Evolutionary conservation across 2,329 filamentous ascomycete genomes (phyloP), one percentile per base, ranked within the genome.

Genomic region (Aspergillus sp.): DNA sequence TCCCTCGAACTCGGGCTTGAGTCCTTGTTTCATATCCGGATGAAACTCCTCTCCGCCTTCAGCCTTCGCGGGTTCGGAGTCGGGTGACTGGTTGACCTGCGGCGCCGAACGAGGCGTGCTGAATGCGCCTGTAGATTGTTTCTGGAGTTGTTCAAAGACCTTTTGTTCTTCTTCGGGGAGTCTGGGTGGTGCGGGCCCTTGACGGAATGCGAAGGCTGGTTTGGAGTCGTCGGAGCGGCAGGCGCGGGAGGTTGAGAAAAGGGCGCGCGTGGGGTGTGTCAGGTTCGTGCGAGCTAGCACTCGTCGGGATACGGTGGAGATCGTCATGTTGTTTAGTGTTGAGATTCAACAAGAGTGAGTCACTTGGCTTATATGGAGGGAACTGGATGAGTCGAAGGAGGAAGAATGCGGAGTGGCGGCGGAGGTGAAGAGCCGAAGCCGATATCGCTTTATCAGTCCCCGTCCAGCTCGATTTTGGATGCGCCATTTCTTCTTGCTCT

Each of bases 1-100:
- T 58, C 95, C 95, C 65, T 93, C 87, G 68, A 99, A 99, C 78
- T 98, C 93, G 2, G 95, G 93, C 68, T 87, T 84, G 44, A 92
- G 89, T 37, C 93, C 93, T 62, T 86, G 80, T 63, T 88, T 82
- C 57, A 93, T 78, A 72, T 91, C 86, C 0, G 87, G 87, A 70
- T 90, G 88, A 19, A 90, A 73, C 60, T 88, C 84, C 57, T 87
- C 85, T 59, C 86, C 86, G 50, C 84, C 79, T 41, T 82, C 83
- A n/a, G 82, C 80, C 52, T 81, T 77, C 7, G 52, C 48, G 14
- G 57, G 52, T 27, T 70, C 65, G 12, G 73, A 69, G 59, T 75
- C 59, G 19, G 80, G 79, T 1, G 79, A 77, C 66, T 84, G 81
- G 58, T 83, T 84, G 61, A 83, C 77, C 57, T 78, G 73, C 19